Evolutionary conservation across 306 rosid species (phyloP), one percentile per base, ranked within the genome.

Genomic region (Argentina anserina): DNA sequence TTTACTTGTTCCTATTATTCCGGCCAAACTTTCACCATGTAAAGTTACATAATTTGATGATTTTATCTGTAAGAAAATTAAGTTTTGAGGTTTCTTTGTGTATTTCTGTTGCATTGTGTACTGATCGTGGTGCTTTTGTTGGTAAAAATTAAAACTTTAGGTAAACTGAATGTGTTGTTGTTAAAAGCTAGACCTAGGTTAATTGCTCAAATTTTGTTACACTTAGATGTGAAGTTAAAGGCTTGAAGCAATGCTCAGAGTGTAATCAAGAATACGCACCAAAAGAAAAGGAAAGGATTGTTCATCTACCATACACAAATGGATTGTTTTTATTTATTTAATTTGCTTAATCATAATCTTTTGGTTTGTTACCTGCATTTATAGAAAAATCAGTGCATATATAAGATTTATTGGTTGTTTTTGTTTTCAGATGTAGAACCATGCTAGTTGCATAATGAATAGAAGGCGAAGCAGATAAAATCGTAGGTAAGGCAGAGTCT

Each of bases 371-470:
- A 23, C 11, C 29, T 3, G 7, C 33, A 39, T 36, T 53, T 53
- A 9, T 20, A 12, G 34, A 21, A 47, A 13, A 14, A 72, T 2
- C 9, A 1, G 31, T 33, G 46, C 20, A n/a, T 73, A 21, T 23
- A 13, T n/a, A n/a, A 8, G 13, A n/a, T n/a, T n/a, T n/a, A n/a
- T 60, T 37, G 41, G 3, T 47, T 62, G 64, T 29, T 59, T 29
- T 78, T 18, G n/a, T 18, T 63, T 67, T 74, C 96, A 94, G 98
- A 89, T 89, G 98, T 94, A 97, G 98, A 80, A 91, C 65, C 98
- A 94, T 76, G 98, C 86, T 43, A 65, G 37, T 60, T 94, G 98
- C 80, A 80, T 91, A 71, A 58, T 89, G 87, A 91, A 76, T n/a
- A n/a, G 87, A 94, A 94, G 75, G 65, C 89, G 67, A 94, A 94